Percentiles rank a stretch among this genome's conserved stretches.
These are phyloP conservation scores for Paraglomus brasilianum DNA, from an alignment of 192 early-diverging fungal genomes.

Conservation along the genomic window DNA sequence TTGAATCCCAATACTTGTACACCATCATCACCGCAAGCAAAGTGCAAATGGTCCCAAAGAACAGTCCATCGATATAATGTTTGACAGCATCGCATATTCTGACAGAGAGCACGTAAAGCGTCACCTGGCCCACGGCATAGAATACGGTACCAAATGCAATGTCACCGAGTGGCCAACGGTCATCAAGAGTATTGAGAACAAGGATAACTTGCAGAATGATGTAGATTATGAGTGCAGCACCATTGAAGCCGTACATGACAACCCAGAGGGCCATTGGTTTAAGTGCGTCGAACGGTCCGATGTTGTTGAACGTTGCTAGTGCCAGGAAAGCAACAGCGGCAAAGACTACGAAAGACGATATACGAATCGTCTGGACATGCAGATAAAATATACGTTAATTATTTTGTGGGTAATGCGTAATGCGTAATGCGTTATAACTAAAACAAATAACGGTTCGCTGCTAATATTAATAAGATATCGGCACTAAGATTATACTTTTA, in stretches of 20 bases:
- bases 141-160: slow-evolving; percentile 77
- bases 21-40: slow-evolving; percentile 91
- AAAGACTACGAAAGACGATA: slow-evolving; percentile 71
- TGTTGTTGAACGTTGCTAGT: slow-evolving; percentile 64
- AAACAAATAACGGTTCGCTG: neutral
- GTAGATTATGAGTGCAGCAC: slow-evolving; percentile 72
- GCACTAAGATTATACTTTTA: neutral
- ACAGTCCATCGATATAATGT: slow-evolving; percentile 90
- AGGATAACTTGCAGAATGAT: slow-evolving; percentile 80
- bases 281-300: slow-evolving; percentile 51
- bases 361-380: slow-evolving; percentile 65
- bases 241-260: slow-evolving; percentile 73
- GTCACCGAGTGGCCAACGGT: slow-evolving; percentile 85
- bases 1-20: slow-evolving; percentile 93
- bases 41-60: slow-evolving; percentile 80
- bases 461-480: slow-evolving; percentile 6
- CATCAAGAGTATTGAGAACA: slow-evolving; percentile 80
- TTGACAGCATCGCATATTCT: slow-evolving; percentile 73
- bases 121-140: slow-evolving; percentile 72
- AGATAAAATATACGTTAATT: neutral
- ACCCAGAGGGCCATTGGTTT: slow-evolving; percentile 68
- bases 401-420: neutral
- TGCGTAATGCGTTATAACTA: neutral
- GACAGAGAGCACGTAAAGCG: slow-evolving; percentile 66
- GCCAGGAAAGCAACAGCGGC: slow-evolving; percentile 60